Evolutionary conservation across 2,329 filamentous ascomycete species (phyloP).

Genomic region (Penicillium sp.): DNA sequence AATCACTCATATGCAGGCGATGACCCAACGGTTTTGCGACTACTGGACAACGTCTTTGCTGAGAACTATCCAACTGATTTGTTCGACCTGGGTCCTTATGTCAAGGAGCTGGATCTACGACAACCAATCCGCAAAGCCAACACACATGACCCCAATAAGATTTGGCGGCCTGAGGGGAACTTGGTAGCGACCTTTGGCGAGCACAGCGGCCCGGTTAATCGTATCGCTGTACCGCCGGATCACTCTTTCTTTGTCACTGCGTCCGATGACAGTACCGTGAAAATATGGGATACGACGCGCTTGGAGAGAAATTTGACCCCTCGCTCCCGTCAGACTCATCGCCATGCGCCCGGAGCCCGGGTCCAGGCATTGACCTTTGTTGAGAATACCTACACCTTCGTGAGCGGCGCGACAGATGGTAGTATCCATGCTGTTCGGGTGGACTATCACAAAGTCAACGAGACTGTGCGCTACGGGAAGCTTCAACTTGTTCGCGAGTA

Average conservation of each 20-base stretch:
- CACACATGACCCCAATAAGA: slow-evolving; percentile 56
- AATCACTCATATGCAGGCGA: slow-evolving; percentile 86
- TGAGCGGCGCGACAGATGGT: slow-evolving; percentile 86
- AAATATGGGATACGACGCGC: slow-evolving; percentile 87
- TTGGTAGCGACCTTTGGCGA: slow-evolving; percentile 88
- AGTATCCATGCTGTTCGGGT: slow-evolving; percentile 87
- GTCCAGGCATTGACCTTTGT: slow-evolving; percentile 87
- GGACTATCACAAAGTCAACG: slow-evolving; percentile 60
- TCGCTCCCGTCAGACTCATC: slow-evolving; percentile 81
- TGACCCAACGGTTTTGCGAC: slow-evolving; percentile 60
- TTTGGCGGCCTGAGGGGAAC: slow-evolving; percentile 81
- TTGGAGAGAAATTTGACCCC: slow-evolving; percentile 90
- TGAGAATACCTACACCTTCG: slow-evolving; percentile 89
- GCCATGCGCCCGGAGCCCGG: slow-evolving; percentile 67
- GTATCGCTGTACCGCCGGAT: slow-evolving; percentile 80
- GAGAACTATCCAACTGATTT: slow-evolving; percentile 62
- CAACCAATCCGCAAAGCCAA: slow-evolving; percentile 56
- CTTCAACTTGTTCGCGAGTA: slow-evolving; percentile 76
- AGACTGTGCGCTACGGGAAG: slow-evolving; percentile 72
- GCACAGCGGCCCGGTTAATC: slow-evolving; percentile 78
- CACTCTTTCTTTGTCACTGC: slow-evolving; percentile 94
- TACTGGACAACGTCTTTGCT: slow-evolving; percentile 81
- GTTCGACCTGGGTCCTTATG: slow-evolving; percentile 73
- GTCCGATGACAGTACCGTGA: slow-evolving; percentile 86
- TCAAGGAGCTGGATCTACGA: slow-evolving; percentile 63